Percentiles rank a stretch among this genome's conserved stretches.
These are phyloP conservation scores for Plasmodium cynomolgi DNA, from an alignment of 169 alveolate genomes.

Conservation along the genomic window DNA sequence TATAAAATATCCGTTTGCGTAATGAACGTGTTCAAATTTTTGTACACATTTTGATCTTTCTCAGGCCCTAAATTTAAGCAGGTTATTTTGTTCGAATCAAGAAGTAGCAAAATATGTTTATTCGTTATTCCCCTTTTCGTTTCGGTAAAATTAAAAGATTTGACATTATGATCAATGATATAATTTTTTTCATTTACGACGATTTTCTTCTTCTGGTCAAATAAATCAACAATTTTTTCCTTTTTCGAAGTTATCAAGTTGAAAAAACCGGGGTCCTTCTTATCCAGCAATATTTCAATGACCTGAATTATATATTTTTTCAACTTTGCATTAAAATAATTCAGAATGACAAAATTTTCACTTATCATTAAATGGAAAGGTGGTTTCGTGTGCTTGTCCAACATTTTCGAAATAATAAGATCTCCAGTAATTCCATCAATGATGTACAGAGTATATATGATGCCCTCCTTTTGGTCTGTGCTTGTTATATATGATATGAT, in stretches of 20 bases:
- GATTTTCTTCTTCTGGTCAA: conserved; percentile 48
- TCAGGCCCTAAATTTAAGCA: conserved; percentile 17
- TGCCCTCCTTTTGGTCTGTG: not conserved
- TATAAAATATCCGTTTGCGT: conserved; percentile 70
- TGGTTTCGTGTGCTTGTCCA: conserved; percentile 43
- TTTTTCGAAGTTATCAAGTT: conserved; percentile 60
- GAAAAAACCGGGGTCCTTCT: conserved; percentile 64
- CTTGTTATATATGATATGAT: conserved; percentile 60
- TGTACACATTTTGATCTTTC: conserved; percentile 12
- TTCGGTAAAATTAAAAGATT: conserved; percentile 73
- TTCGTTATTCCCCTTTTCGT: conserved; percentile 73
- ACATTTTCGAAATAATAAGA: conserved; percentile 24
- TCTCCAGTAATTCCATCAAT: conserved; percentile 67
- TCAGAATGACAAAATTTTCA: conserved; percentile 51
- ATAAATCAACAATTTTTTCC: conserved; percentile 59
- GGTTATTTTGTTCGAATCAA: conserved; percentile 65
- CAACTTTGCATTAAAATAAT: conserved; percentile 33
- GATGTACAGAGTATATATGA: conserved; percentile 32
- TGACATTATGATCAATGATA: conserved; percentile 58
- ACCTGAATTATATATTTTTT: conserved; percentile 48
- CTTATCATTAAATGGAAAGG: conserved; percentile 62
- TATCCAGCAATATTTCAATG: conserved; percentile 56
- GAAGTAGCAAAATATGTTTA: conserved; percentile 60
- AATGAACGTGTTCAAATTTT: conserved; percentile 45
- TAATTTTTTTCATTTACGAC: conserved; percentile 63